Base-by-base conservation (phyloP, 371 early-diverging fungal species). In the Mortierella sp. region DNA sequence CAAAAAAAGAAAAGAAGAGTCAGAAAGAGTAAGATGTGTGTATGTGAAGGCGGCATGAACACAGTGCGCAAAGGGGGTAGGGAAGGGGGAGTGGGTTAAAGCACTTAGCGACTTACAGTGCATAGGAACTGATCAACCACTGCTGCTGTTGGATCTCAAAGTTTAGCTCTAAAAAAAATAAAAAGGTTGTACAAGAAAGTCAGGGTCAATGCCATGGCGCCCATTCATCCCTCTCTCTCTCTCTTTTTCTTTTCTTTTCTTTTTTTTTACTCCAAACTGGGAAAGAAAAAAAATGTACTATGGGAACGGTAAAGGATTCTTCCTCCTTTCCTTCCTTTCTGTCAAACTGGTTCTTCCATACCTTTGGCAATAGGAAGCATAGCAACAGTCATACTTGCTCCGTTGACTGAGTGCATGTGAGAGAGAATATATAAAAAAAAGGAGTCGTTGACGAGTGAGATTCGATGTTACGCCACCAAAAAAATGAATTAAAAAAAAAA, bases 101-200 rank as follows among this genome's bases (percentile, higher is more conserved):
- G 28, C 29, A 45, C 57, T n/a, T 19, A 58, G 28, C 11, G 46
- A 70, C 75, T 63, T 75, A 76, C 68, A 76, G 23, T 21, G 77
- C 77, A 60, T 76, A 76, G 23, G 77, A 71, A 55, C 77, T 76
- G 44, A 76, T 76, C 55, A 76, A 64, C 77, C 77, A 76, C 43
- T 76, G 77, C 52, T 76, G 77, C 21, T 76, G 68, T 14, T 71
- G 71, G 28, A 68, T 58, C 47, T 71, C 77, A 61, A 76, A 76
- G 46, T 68, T 21, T 30, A 76, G 62, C 37, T 76, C 77, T 57
- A 50, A 28, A n/a, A n/a, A n/a, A n/a, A n/a, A n/a, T n/a, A n/a
- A n/a, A n/a, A n/a, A 1, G 16, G 15, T 9, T 16, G 37, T 9
- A 37, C 37, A 51, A 15, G 2, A 25, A 43, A 15, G 56, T 37